phyloP scores from a whole-genome alignment of 306 rosid genomes.

The Sophora flavescens region DNA sequence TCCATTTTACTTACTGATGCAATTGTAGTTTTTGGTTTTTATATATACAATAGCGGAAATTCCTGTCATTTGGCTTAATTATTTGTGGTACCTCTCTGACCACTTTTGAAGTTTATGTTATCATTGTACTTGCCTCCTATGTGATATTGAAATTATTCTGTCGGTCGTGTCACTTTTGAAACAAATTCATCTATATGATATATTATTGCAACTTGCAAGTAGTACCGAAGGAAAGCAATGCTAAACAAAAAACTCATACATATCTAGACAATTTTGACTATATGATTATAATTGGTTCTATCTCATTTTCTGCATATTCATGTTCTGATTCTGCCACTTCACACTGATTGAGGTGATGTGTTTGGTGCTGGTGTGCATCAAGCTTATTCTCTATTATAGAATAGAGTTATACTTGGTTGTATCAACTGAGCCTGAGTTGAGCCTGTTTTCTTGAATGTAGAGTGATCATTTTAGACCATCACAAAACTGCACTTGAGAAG shows the following conservation, averaged over 20 bases:
- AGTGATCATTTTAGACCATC: conserved; percentile 89
- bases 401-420: conserved; percentile 8
- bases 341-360: not conserved
- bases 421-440: conserved; percentile 1
- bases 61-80: too few relatives aligned
- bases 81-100: too few relatives aligned
- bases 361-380: not conserved
- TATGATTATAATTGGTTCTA: not conserved
- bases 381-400: not conserved
- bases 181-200: too few relatives aligned
- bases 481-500: conserved; percentile 76
- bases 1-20: not conserved
- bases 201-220: not conserved
- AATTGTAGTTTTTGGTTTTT: not conserved
- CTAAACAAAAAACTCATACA: too few relatives aligned
- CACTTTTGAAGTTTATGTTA: too few relatives aligned
- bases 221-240: not conserved
- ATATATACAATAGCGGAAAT: too few relatives aligned
- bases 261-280: too few relatives aligned
- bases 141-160: too few relatives aligned
- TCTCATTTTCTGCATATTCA: not conserved
- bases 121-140: too few relatives aligned
- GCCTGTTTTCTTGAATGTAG: conserved; percentile 36
- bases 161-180: too few relatives aligned
- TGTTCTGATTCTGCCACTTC: not conserved